A percentile compares a stretch with the other conserved stretches of the same genome.
These are phyloP conservation scores for Aspergillus oerlinghausenensis DNA, from an alignment of 2,329 filamentous ascomycete genomes.

Conservation along the genomic window DNA sequence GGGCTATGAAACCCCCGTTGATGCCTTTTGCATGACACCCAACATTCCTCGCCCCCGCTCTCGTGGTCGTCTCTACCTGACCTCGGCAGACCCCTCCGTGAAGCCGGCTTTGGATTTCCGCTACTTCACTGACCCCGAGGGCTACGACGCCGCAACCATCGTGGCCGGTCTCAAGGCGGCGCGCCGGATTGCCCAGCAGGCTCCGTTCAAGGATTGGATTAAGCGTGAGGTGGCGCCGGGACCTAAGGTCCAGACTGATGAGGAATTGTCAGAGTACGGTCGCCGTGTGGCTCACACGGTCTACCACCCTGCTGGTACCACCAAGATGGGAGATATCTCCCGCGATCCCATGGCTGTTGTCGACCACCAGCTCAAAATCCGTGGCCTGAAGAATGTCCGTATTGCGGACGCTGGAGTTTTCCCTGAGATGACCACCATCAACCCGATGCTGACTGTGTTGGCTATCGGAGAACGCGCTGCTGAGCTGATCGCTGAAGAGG, in stretches of 20 bases:
- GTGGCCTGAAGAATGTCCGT: conserved; percentile 67
- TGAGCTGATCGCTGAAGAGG: conserved; percentile 74
- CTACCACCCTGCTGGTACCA: conserved; percentile 84
- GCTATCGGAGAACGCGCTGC: conserved; percentile 78
- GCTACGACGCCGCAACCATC: conserved; percentile 77
- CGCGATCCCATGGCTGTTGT: conserved; percentile 72
- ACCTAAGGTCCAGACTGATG: conserved; percentile 67
- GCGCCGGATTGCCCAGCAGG: conserved; percentile 69
- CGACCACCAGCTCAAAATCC: conserved; percentile 67
- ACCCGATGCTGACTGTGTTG: conserved; percentile 87
- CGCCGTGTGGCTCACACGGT: conserved; percentile 79
- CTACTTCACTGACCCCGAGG: conserved; percentile 82
- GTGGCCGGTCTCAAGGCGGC: conserved; percentile 72
- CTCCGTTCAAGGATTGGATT: conserved; percentile 77
- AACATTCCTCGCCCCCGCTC: conserved; percentile 82
- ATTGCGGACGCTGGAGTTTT: conserved; percentile 87
- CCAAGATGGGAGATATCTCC: conserved; percentile 76
- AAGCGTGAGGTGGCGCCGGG: conserved; percentile 78
- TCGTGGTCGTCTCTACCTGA: conserved; percentile 71
- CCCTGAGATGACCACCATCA: conserved; percentile 79
- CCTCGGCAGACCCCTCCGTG: conserved; percentile 66
- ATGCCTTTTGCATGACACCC: conserved; percentile 90
- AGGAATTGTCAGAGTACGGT: conserved; percentile 76
- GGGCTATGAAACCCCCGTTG: conserved; percentile 65
- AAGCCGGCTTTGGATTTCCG: conserved; percentile 84